A percentile compares a stretch with the other conserved stretches of the same genome.
Conservation (phyloP, 2,329 filamentous ascomycete genomes). For the Ophiocordyceps polyrhachis-furcata region DNA sequence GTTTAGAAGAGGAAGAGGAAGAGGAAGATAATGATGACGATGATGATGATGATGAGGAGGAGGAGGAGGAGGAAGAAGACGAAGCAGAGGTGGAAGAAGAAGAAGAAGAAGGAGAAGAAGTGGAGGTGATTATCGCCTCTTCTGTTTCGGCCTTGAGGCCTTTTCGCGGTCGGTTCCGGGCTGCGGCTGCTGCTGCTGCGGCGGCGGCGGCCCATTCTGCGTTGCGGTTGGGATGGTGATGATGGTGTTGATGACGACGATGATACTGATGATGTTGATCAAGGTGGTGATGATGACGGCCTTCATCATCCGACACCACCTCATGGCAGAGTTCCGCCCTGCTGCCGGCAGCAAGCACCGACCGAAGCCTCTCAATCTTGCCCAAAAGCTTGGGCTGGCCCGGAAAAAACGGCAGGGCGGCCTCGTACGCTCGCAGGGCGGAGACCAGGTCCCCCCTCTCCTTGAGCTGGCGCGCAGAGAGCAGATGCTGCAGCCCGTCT, state of each 20-base stretch:
- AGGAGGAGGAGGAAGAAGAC: neutral
- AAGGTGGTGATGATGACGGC: slow-evolving; percentile 5
- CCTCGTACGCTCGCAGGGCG: slow-evolving; percentile 70
- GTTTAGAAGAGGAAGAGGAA: neutral
- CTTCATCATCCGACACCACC: neutral
- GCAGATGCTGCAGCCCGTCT: slow-evolving; percentile 65
- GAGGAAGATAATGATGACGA: slow-evolving; percentile 53
- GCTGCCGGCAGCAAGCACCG: slow-evolving; percentile 21
- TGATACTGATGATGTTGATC: neutral
- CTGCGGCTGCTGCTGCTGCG: neutral
- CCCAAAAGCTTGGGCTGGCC: slow-evolving; percentile 58
- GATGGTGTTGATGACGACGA: neutral
- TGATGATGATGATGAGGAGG: slow-evolving; percentile 24
- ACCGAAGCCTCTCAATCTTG: slow-evolving; percentile 47
- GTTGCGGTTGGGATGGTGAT: neutral
- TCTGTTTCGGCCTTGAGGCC: neutral
- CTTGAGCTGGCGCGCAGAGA: slow-evolving; percentile 87
- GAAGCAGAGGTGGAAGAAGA: neutral
- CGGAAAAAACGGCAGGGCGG: slow-evolving; percentile 71
- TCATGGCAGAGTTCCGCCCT: too few relatives aligned
- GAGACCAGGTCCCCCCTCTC: slow-evolving; percentile 61
- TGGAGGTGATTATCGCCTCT: slow-evolving; percentile 18
- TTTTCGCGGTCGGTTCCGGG: neutral
- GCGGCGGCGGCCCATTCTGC: neutral
- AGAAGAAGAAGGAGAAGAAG: slow-evolving; percentile 15